Evolutionary conservation across 2,329 filamentous ascomycete species (phyloP).

Genomic region (Phaeoacremonium minimum): DNA sequence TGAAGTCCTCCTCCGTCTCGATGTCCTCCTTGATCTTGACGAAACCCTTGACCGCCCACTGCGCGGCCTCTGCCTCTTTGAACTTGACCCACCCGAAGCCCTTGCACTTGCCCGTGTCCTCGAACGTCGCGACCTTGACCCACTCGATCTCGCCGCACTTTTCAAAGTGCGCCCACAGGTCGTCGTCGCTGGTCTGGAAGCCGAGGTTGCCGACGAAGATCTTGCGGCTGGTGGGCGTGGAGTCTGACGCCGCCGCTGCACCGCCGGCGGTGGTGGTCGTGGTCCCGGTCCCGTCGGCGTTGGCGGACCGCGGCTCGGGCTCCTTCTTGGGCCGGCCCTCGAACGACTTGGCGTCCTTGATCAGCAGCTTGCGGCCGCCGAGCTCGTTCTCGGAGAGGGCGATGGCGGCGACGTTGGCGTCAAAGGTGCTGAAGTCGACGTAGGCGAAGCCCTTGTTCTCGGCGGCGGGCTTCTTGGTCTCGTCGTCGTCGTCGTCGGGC

Average conservation of each 20-base stretch:
- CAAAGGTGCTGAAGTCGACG: slow-evolving; percentile 76
- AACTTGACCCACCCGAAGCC: slow-evolving; percentile 96
- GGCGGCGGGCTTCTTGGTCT: too few relatives aligned
- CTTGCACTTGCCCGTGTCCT: slow-evolving; percentile 97
- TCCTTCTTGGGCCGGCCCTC: slow-evolving; percentile 77
- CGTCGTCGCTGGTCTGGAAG: slow-evolving; percentile 77
- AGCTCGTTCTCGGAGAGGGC: slow-evolving; percentile 82
- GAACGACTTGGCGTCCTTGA: slow-evolving; percentile 89
- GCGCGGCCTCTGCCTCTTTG: slow-evolving; percentile 69
- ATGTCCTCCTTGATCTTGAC: slow-evolving; percentile 65
- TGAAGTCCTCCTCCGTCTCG: slow-evolving; percentile 59
- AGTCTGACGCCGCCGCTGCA: slow-evolving; percentile 22
- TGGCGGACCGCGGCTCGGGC: slow-evolving; percentile 15
- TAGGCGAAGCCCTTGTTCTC: slow-evolving; percentile 95
- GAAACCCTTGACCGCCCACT: slow-evolving; percentile 76
- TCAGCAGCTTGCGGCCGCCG: slow-evolving; percentile 73
- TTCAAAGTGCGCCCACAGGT: slow-evolving; percentile 74
- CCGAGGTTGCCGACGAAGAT: slow-evolving; percentile 90
- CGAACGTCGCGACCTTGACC: slow-evolving; percentile 88
- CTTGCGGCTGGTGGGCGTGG: slow-evolving; percentile 51
- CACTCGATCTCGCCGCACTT: slow-evolving; percentile 81
- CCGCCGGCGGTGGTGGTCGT: slow-evolving; percentile 23
- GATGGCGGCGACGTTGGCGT: slow-evolving; percentile 72
- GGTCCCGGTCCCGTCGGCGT: slow-evolving; percentile 16
- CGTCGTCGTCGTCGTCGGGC: slow-evolving; percentile 21